Percentiles rank a stretch among this genome's conserved stretches.
Conservation (phyloP, 108 stramenopile genomes). For the Mediolabrus comicus region DNA sequence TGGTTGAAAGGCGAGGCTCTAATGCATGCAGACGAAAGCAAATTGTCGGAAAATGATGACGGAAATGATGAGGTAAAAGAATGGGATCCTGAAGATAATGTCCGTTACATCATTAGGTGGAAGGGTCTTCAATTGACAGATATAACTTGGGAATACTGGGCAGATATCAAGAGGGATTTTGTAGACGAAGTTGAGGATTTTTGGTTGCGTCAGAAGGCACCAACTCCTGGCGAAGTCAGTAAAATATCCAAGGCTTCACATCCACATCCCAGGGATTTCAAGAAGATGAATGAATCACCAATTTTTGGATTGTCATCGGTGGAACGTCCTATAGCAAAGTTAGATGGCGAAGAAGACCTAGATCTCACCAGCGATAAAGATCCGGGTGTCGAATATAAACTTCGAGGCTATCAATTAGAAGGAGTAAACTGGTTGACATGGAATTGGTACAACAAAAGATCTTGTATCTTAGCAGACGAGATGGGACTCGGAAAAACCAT, state of each 20-base stretch:
- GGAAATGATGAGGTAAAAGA: slow-evolving; percentile 38
- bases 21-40: background rate
- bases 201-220: slow-evolving; percentile 74
- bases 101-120: slow-evolving; percentile 86
- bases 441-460: slow-evolving; percentile 90
- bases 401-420: slow-evolving; percentile 94
- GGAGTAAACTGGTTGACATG: slow-evolving; percentile 97
- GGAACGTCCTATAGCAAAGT: slow-evolving; percentile 51
- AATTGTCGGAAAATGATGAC: background rate
- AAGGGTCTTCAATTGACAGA: slow-evolving; percentile 79
- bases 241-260: slow-evolving; percentile 46
- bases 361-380: slow-evolving; percentile 38
- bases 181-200: slow-evolving; percentile 82
- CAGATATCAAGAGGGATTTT: slow-evolving; percentile 82
- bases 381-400: slow-evolving; percentile 54
- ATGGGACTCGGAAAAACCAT: slow-evolving; percentile 87
- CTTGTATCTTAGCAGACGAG: slow-evolving; percentile 97
- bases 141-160: slow-evolving; percentile 89
- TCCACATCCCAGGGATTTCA: slow-evolving; percentile 76
- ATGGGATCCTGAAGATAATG: slow-evolving; percentile 89
- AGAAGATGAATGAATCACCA: slow-evolving; percentile 76
- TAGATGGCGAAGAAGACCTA: slow-evolving; percentile 42
- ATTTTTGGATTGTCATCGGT: slow-evolving; percentile 65
- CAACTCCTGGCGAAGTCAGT: slow-evolving; percentile 48
- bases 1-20: slow-evolving; percentile 35